These are phyloP conservation scores for Iris pallida DNA, from an alignment of 116 monocot genomes.

Conservation along the genomic window DNA sequence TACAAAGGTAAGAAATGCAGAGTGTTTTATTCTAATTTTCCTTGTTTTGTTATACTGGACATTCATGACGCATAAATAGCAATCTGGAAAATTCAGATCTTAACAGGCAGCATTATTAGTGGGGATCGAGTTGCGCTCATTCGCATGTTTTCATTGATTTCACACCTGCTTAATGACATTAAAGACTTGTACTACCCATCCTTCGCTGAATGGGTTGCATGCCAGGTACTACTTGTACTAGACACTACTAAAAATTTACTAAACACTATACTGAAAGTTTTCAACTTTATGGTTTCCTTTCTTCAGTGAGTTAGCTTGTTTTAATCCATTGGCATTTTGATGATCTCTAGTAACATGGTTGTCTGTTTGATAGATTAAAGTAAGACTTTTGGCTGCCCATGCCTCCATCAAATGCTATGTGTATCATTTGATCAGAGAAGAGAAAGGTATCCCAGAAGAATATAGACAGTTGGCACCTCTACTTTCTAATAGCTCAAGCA, in stretches of 20 bases:
- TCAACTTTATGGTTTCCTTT: background rate
- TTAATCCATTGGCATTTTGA: too few species aligned
- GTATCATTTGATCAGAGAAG: conserved; percentile 46
- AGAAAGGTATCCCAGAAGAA: conserved; percentile 53
- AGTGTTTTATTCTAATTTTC: background rate
- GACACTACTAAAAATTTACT: background rate
- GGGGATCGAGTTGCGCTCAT: conserved; percentile 81
- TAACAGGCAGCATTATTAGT: conserved; percentile 73
- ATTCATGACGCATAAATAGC: background rate
- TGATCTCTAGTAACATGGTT: too few species aligned
- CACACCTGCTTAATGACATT: conserved; percentile 76
- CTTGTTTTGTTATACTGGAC: background rate
- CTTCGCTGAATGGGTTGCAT: conserved; percentile 97
- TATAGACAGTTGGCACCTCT: conserved; percentile 69
- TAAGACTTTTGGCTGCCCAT: conserved; percentile 87
- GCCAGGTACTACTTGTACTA: conserved; percentile 57
- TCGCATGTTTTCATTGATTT: conserved; percentile 80
- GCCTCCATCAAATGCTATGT: conserved; percentile 86
- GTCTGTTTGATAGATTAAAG: conserved; percentile 59
- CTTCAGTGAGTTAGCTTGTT: too few species aligned
- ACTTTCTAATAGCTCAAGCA: conserved; percentile 58
- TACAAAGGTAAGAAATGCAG: conserved; percentile 56
- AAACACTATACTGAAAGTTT: background rate
- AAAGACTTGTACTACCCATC: conserved; percentile 92
- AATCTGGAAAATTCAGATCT: conserved; percentile 49